These are phyloP conservation scores for Fistulifera pelliculosa DNA, from an alignment of 108 stramenopile genomes.

Conservation along the genomic window DNA sequence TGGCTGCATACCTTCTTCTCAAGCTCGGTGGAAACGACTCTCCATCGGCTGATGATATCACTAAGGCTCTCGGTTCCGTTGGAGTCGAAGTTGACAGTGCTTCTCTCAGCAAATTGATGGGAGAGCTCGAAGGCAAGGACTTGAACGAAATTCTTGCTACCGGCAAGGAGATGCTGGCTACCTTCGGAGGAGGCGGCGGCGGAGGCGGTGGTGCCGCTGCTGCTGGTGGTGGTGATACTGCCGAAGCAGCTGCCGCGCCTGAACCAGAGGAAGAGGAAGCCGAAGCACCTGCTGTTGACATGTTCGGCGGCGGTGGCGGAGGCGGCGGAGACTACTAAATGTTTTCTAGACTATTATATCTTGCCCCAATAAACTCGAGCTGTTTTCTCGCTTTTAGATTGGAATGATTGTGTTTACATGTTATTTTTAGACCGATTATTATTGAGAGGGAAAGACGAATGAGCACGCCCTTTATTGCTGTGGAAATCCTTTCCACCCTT, in stretches of 20 bases:
- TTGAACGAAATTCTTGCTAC: conserved; percentile 72
- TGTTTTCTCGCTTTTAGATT: no score
- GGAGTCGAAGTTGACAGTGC: conserved; percentile 86
- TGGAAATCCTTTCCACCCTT: no score
- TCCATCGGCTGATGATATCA: conserved; percentile 93
- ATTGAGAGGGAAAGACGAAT: no score
- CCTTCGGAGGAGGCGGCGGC: conserved; percentile 91
- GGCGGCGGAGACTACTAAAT: conserved; percentile 71
- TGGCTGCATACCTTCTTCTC: conserved; percentile 92
- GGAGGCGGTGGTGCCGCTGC: conserved; percentile 67
- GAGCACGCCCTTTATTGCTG: no score
- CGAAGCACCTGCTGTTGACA: conserved; percentile 46
- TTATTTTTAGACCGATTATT: no score
- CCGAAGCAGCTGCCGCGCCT: conserved; percentile 39
- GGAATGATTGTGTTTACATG: no score
- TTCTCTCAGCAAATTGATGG: conserved; percentile 49
- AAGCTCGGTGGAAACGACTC: conserved; percentile 89
- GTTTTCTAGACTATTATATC: no score
- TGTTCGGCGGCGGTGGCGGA: conserved; percentile 54
- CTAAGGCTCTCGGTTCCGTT: conserved; percentile 73
- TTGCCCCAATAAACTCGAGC: no score
- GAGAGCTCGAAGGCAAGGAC: conserved; percentile 94
- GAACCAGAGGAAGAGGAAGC: conserved; percentile 53
- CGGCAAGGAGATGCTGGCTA: conserved; percentile 83
- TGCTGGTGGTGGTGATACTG: conserved; percentile 56